Base-by-base conservation (phyloP, 2,329 filamentous ascomycete species). In the Alternaria rosae region DNA sequence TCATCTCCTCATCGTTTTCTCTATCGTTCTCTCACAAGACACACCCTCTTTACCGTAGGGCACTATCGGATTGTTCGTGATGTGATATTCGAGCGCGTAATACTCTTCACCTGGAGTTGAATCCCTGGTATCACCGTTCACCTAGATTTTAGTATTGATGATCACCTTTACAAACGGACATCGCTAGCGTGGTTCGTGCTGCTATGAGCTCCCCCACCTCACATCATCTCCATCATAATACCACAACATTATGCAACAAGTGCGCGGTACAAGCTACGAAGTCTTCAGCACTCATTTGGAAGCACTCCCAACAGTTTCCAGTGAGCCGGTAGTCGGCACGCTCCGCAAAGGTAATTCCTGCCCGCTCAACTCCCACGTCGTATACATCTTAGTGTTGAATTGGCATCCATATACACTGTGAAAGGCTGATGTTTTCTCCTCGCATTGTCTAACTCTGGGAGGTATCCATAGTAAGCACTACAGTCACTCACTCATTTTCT, bases 151-250 rank as follows among this genome's bases (percentile, higher is more conserved):
- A 7, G 4, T 12, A 9, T 42, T 17, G 41, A 12, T 44, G 12
- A 32, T 28, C 51, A 17, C 13, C 25, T 21, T n/a, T n/a, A 15
- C 43, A 32, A 20, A 56, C 30, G 57, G 21, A 38, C 28, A 26
- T 32, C 10, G 50, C 43, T 58, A 47, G 62, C 43, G 62, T 52
- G 59, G 55, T 32, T 43, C 20, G 23, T 11, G 26, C n/a, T 30
- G 23, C 25, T 32, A 54, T 32, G 26, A 48, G 51, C 12, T 42
- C 25, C 53, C 57, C 59, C 59, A 61, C 59, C 47, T 58, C 5
- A 38, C 35, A n/a, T 25, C 5, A 15, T 30, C 11, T 58, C 47
- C 1, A 11, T 38, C 61, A 23, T 54, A 44, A 44, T 44, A 41
- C 26, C 15, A 23, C 20, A 10, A 23, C 30, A 35, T 6, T 28